Conservation (phyloP, 2,329 filamentous ascomycete genomes). For the Arthrobotrys sinensis region DNA sequence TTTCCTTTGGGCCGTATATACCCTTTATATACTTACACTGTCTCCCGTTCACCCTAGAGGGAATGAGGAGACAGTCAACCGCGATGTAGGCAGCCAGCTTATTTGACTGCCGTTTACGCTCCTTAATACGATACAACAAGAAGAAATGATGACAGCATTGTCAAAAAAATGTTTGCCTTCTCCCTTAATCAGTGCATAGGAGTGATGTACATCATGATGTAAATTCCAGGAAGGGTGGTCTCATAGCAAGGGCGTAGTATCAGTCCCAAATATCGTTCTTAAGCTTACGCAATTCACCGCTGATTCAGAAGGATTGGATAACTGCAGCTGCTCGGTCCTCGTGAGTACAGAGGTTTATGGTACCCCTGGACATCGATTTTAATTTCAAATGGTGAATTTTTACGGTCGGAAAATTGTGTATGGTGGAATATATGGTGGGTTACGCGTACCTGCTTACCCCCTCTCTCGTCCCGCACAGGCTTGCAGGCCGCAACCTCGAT, state of each 20-base stretch:
- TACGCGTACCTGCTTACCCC: neutral
- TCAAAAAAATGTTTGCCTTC: neutral
- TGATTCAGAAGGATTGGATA: conserved; percentile 1
- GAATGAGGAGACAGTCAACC: neutral
- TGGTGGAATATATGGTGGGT: neutral
- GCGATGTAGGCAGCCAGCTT: conserved; percentile 2
- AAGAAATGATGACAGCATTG: conserved; percentile 2
- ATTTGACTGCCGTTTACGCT: conserved; percentile 1
- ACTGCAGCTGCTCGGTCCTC: conserved; percentile 16
- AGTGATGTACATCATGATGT: too few relatives aligned
- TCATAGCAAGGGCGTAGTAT: too few relatives aligned
- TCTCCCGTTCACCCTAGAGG: neutral
- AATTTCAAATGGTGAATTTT: neutral
- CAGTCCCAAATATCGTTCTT: too few relatives aligned
- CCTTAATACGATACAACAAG: conserved; percentile 29
- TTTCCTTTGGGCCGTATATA: conserved; percentile 34
- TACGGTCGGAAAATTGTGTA: neutral
- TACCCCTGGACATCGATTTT: neutral
- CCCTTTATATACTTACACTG: neutral
- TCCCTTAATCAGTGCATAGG: neutral
- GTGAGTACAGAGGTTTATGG: neutral
- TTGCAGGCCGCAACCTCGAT: too few relatives aligned
- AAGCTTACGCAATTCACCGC: neutral
- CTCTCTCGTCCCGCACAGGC: too few relatives aligned
- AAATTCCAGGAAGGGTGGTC: too few relatives aligned